A percentile compares a stretch with the other conserved stretches of the same genome.
These are phyloP conservation scores for Trematosphaeria pertusa DNA, from an alignment of 2,329 filamentous ascomycete species.

Conservation along the genomic window DNA sequence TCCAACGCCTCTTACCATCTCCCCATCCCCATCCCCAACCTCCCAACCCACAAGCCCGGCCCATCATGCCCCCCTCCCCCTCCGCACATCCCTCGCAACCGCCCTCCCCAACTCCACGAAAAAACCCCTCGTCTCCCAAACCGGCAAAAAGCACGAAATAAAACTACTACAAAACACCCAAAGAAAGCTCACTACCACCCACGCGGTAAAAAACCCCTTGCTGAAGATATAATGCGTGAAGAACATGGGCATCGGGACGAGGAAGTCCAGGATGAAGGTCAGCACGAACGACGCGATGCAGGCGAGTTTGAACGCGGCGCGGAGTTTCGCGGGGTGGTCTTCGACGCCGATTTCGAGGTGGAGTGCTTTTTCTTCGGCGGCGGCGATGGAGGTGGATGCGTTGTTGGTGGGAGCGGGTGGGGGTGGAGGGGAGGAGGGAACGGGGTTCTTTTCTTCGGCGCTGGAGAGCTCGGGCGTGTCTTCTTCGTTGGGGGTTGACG, in stretches of 20 bases:
- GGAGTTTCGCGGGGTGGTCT: slow-evolving; percentile 41
- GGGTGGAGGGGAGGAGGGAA: slow-evolving; percentile 1
- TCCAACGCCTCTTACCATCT: no score
- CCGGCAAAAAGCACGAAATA: slow-evolving; percentile 51
- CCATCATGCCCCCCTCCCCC: no score
- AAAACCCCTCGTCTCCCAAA: slow-evolving; percentile 51
- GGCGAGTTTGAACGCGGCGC: slow-evolving; percentile 47
- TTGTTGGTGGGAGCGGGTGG: slow-evolving; percentile 7
- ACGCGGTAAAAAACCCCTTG: slow-evolving; percentile 50
- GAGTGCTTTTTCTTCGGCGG: slow-evolving; percentile 31
- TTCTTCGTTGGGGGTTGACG: slow-evolving; percentile 8
- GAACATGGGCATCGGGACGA: slow-evolving; percentile 53
- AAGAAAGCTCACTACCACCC: slow-evolving; percentile 51
- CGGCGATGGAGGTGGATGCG: slow-evolving; percentile 22
- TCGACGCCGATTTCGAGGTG: slow-evolving; percentile 23
- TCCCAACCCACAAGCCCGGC: no score
- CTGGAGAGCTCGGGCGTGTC: slow-evolving; percentile 14
- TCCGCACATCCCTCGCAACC: slow-evolving; percentile 18
- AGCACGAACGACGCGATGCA: slow-evolving; percentile 46
- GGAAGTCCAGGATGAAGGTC: slow-evolving; percentile 50
- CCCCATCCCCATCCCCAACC: no score
- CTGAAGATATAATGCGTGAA: slow-evolving; percentile 51
- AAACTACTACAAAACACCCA: slow-evolving; percentile 52
- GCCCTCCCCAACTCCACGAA: slow-evolving; percentile 25
- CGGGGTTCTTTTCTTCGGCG: slow-evolving; percentile 17